phyloP scores from a whole-genome alignment of 108 stramenopile species.

The Conticribra weissflogii region DNA sequence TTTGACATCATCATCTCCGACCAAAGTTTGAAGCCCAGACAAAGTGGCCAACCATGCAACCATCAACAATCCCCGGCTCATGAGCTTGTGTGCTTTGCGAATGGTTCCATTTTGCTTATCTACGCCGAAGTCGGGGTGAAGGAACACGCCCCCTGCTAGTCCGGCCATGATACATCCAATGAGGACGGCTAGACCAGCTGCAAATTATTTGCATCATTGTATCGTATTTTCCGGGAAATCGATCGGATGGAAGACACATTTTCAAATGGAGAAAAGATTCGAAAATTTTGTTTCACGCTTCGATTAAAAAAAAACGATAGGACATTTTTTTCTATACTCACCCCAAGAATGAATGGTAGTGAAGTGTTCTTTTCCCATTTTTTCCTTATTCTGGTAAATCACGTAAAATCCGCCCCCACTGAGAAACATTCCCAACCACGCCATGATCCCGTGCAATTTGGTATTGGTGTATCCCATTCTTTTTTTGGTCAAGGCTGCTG shows the following conservation, averaged over 20 bases:
- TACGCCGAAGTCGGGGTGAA: conserved; percentile 87
- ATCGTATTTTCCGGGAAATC: no score
- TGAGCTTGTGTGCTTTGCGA: conserved; percentile 68
- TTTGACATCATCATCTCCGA: conserved; percentile 52
- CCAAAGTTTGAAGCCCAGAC: conserved; percentile 63
- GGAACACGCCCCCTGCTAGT: conserved; percentile 68
- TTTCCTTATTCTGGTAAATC: conserved; percentile 79
- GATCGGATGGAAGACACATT: background rate
- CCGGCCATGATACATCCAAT: conserved; percentile 48
- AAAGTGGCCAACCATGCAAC: conserved; percentile 66
- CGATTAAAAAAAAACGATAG: no score
- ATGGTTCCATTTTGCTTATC: conserved; percentile 75
- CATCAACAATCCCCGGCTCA: conserved; percentile 51
- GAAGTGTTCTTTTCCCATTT: conserved; percentile 64
- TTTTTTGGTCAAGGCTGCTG: conserved; percentile 74
- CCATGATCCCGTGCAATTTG: conserved; percentile 77
- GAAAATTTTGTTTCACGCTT: no score
- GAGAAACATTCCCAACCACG: conserved; percentile 55
- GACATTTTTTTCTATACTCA: conserved; percentile 30
- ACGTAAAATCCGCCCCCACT: conserved; percentile 64
- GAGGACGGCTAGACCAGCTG: conserved; percentile 56
- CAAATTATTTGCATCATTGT: no score
- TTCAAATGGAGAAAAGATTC: background rate
- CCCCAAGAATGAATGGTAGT: conserved; percentile 60
- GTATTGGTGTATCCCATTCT: conserved; percentile 84